Evolutionary conservation across 1,284 basidiomycete species (phyloP), one percentile per base, ranked within the genome.

Genomic region (Ganoderma boninense): DNA sequence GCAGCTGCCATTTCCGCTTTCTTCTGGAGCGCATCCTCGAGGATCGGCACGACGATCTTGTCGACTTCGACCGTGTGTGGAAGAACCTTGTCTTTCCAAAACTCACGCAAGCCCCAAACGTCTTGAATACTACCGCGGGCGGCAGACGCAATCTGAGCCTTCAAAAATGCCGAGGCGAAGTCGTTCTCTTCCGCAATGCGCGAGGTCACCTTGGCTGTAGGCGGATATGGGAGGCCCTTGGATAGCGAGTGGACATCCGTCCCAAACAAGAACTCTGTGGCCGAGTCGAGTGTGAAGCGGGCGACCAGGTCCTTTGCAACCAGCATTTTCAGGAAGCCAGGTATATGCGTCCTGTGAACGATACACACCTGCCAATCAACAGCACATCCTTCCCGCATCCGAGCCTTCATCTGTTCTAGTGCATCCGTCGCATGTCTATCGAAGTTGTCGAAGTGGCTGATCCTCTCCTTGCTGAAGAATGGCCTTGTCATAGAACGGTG

Each of bases 371-470:
- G 87, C 65, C 88, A 83, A 74, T 89, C 87, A 23, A 88, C 77
- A 4, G 87, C 79, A 66, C 84, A 79, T 0, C 85, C 86, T 71
- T 84, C 81, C 18, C 68, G 63, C 23, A 87, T 72, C 7, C 87
- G 80, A 5, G 65, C 73, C 69, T 81, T 81, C 64, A 85, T 79
- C 61, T 80, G 79, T 43, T 74, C 54, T 52, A 79, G 40, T 0
- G 74, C 77, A 26, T 77, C 77, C 16, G 78, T 75, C 4, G 79
- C 77, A 46, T 82, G 79, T 43, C 70, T 65, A 43, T 85, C 85
- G 71, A 88, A 89, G 26, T 85, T 84, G 26, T 89, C 86, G 57
- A 87, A 86, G 68, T 89, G 83, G 61, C 80, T 82, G 67, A 87
- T 38, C 38, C 38, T 38, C 3, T 38, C 6, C 38, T 38, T 38